Evolutionary conservation across 805 yeast genomes (phyloP).

Genomic region (Kodamaea fukazawae): DNA sequence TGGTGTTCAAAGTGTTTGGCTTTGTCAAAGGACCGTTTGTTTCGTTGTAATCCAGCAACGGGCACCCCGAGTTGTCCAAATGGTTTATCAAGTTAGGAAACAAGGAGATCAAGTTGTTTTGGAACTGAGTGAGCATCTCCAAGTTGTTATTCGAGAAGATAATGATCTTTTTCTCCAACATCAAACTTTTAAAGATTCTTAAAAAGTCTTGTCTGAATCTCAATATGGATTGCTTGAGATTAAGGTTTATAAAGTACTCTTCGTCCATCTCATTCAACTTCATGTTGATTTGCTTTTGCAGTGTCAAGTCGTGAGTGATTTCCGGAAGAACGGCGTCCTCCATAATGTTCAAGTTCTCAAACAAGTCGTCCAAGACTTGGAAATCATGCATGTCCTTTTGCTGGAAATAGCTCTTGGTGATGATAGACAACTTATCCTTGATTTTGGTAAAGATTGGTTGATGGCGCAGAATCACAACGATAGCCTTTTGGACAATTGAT

Average conservation of each 20-base stretch:
- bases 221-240: constrained; percentile 61
- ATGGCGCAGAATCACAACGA: constrained; percentile 73
- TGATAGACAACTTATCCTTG: constrained; percentile 84
- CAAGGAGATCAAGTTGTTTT: constrained; percentile 77
- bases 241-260: constrained; percentile 60
- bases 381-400: constrained; percentile 77
- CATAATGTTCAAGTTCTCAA: constrained; percentile 54
- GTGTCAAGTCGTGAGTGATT: constrained; percentile 19
- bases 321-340: constrained; percentile 7
- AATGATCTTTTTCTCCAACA: constrained; percentile 71
- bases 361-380: constrained; percentile 63
- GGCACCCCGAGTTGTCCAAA: constrained; percentile 78
- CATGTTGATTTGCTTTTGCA: constrained; percentile 14
- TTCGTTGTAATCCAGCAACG: constrained; percentile 53
- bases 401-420: constrained; percentile 79
- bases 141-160: constrained; percentile 75
- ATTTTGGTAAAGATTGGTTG: constrained; percentile 87
- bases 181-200: constrained; percentile 68
- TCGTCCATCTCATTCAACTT: constrained; percentile 27
- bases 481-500: constrained; percentile 85
- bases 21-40: constrained; percentile 50
- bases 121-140: constrained; percentile 75
- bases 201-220: constrained; percentile 59
- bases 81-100: constrained; percentile 77
- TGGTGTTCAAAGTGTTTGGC: constrained; percentile 68